A percentile compares a stretch with the other conserved stretches of the same genome.
phyloP scores from a whole-genome alignment of 176 grass and related monocot genomes.

The Typha latifolia region DNA sequence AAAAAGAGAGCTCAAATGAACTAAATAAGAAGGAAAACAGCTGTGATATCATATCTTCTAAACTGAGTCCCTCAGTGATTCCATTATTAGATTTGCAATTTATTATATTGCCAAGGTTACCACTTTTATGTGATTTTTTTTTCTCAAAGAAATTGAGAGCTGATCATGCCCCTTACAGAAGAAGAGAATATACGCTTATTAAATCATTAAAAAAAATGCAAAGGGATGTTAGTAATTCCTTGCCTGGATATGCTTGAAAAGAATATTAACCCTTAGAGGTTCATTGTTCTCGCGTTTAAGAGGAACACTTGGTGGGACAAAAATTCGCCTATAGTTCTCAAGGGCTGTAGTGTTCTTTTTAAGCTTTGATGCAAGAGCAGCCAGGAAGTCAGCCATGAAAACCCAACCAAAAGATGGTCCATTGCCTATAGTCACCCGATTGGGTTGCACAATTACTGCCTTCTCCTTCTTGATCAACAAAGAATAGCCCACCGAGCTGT shows the following conservation, averaged over 20 bases:
- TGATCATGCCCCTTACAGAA: background rate
- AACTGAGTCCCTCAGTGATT: too few relatives aligned
- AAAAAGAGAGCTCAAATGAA: background rate
- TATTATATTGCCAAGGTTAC: too few relatives aligned
- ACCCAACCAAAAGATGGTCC: conserved; percentile 66
- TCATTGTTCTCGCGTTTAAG: conserved; percentile 31
- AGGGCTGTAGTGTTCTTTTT: conserved; percentile 38
- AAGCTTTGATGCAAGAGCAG: conserved; percentile 31
- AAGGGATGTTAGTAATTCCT: background rate
- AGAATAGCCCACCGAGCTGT: conserved; percentile 76
- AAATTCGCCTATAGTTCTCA: conserved; percentile 54
- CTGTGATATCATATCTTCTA: too few relatives aligned
- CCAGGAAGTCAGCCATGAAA: conserved; percentile 59
- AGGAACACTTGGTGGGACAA: conserved; percentile 36
- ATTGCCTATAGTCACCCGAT: conserved; percentile 55
- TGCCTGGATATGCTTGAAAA: conserved; percentile 60
- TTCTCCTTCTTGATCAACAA: conserved; percentile 53
- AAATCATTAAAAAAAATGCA: background rate
- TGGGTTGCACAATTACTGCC: conserved; percentile 60
- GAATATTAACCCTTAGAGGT: conserved; percentile 43
- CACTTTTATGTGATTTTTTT: too few relatives aligned
- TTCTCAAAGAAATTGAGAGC: background rate
- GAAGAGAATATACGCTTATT: background rate
- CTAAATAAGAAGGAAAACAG: too few relatives aligned
- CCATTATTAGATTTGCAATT: too few relatives aligned